Percentiles rank a stretch among this genome's conserved stretches.
Evolutionary conservation across 495 filamentous ascomycete species (phyloP).

Genomic region (Hyaloscypha finlandica): DNA sequence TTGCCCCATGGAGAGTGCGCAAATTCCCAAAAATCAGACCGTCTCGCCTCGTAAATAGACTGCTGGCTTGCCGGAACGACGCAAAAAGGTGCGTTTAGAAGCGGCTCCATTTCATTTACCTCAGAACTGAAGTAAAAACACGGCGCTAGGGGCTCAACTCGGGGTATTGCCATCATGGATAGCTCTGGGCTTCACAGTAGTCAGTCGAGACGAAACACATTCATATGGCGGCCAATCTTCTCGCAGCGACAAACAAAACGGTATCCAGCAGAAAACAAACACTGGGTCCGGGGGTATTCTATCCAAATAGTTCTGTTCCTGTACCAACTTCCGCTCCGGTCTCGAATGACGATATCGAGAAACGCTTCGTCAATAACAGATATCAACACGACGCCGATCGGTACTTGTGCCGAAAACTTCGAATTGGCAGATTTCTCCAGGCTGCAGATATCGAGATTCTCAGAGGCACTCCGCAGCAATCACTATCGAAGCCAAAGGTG

Average conservation of each 20-base stretch:
- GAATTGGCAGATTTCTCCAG: background rate
- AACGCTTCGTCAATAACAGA: slow-evolving; percentile 2
- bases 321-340: background rate
- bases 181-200: background rate
- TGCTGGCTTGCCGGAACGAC: no score
- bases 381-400: background rate
- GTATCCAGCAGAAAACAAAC: background rate
- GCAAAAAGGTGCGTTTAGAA: no score
- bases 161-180: background rate
- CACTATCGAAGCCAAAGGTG: background rate
- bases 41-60: background rate
- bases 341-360: background rate
- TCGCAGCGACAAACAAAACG: background rate
- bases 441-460: slow-evolving; percentile 3
- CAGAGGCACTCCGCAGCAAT: background rate
- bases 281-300: background rate
- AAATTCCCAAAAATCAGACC: background rate
- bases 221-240: background rate
- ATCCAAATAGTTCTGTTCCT: background rate
- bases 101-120: no score
- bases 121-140: no score
- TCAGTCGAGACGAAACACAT: background rate
- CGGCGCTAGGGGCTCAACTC: background rate
- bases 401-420: slow-evolving; percentile 7
- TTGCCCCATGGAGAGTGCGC: background rate